Conservation (phyloP, 139 green algal genomes). For the Diplosphaera chodatii region DNA sequence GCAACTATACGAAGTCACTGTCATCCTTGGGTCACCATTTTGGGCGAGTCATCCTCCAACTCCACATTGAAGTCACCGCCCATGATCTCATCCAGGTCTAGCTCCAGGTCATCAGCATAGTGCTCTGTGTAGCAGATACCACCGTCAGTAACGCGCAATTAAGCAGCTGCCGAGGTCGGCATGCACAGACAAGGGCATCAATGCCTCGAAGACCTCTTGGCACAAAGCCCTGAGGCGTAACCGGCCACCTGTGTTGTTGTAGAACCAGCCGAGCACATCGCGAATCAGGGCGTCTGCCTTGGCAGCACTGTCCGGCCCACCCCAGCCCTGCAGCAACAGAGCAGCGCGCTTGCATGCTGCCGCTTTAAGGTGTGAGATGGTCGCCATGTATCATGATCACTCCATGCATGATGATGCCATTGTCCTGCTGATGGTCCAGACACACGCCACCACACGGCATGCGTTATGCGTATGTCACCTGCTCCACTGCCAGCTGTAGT, state of each 20-base stretch:
- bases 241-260: conserved; percentile 59
- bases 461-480: conserved; percentile 26
- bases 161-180: not conserved
- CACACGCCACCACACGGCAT: not conserved
- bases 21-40: conserved; percentile 35
- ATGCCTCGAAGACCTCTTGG: too few species aligned
- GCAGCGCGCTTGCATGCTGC: not conserved
- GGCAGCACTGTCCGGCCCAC: conserved; percentile 54
- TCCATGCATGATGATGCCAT: too few species aligned
- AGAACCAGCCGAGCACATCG: conserved; percentile 83
- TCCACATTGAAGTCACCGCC: conserved; percentile 68
- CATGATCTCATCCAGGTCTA: conserved; percentile 53
- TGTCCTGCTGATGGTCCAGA: not conserved
- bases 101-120: conserved; percentile 69
- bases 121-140: conserved; percentile 46
- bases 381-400: too few species aligned
- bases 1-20: too few species aligned
- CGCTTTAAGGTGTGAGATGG: not conserved
- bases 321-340: conserved; percentile 55
- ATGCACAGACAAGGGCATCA: too few species aligned
- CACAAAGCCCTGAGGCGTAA: too few species aligned
- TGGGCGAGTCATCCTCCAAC: conserved; percentile 62
- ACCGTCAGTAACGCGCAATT: not conserved
- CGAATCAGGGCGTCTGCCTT: conserved; percentile 68
- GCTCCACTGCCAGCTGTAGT: conserved; percentile 76